Evolutionary conservation across 2,329 filamentous ascomycete genomes (phyloP), one percentile per base, ranked within the genome.

Genomic region (Tolypocladium nubicola): DNA sequence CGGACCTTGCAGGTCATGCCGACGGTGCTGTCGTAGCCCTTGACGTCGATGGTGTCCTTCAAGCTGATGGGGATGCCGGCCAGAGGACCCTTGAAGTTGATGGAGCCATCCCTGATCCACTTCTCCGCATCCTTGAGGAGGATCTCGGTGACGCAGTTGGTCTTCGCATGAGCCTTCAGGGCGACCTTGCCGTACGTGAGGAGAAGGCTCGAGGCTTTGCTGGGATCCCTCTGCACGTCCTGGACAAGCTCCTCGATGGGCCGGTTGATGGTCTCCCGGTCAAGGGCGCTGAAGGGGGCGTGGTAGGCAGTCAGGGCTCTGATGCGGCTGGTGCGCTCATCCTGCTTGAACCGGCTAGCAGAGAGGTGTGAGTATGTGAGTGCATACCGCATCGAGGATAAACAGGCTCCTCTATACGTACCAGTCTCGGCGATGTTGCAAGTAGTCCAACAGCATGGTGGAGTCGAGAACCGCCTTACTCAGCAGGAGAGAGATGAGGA

Each of bases 121-220:
- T 76, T 72, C 71, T 96, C 89, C 0, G 90, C 90, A 57, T 87
- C 86, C 0, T 83, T 78, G 41, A 97, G 80, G 75, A 97, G 82
- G 57, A 97, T 77, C 73, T 97, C 92, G 0, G 93, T 97, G 14
- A 95, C 74, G 67, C 90, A 95, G 70, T 97, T 97, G 2, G 91
- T 96, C 73, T 87, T 87, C 61, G 86, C 80, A 40, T 97, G 93
- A 1, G 90, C 92, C 66, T 85, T 87, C 55, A 96, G 70, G 0
- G 92, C 88, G 23, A 93, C 86, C 71, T 95, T 96, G 66, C 88
- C 88, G 69, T 97, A 97, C 13, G 90, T 85, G 59, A 79, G 84
- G n/a, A 97, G 83, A 52, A 97, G 82, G 60, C 90, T 85, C 30
- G 86, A 69, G 0, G 92, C 86, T 14, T 81, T 79, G 53, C 84